Conservation (phyloP, 305 asterid genomes). For the Fraxinus greggii region DNA sequence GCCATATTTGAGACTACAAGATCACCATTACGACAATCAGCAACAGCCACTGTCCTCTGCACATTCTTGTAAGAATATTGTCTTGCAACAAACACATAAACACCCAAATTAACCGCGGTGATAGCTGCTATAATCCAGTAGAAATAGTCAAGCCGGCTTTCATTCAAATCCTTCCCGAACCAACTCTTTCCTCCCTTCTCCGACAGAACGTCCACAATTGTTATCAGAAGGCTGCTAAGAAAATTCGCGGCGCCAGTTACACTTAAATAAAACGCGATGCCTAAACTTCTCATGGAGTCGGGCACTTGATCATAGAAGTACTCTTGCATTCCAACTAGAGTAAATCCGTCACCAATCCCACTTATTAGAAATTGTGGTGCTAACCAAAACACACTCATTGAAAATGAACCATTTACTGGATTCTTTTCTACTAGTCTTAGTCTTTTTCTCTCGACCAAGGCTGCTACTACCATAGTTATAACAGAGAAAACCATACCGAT, state of each 20-base stretch:
- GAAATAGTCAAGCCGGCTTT: conserved; percentile 70
- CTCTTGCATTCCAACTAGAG: conserved; percentile 82
- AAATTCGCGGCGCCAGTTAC: conserved; percentile 69
- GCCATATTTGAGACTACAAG: conserved; percentile 27
- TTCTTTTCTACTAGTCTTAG: conserved; percentile 31
- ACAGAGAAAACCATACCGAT: conserved; percentile 68
- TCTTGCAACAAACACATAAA: conserved; percentile 52
- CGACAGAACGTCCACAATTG: conserved; percentile 54
- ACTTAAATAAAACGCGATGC: conserved; percentile 77
- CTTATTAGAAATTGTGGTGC: conserved; percentile 73
- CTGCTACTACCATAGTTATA: conserved; percentile 57
- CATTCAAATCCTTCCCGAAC: conserved; percentile 70
- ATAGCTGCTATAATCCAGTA: conserved; percentile 69
- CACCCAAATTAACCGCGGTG: conserved; percentile 40
- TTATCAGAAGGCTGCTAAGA: conserved; percentile 63
- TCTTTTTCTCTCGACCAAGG: conserved; percentile 63
- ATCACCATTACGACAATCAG: conserved; percentile 44
- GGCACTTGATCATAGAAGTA: conserved; percentile 86
- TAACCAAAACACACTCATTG: conserved; percentile 88
- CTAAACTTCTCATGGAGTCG: conserved; percentile 84
- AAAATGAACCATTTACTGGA: conserved; percentile 36
- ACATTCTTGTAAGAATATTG: conserved; percentile 73
- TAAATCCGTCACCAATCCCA: conserved; percentile 68
- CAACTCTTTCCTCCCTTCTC: conserved; percentile 62
- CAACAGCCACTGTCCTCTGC: conserved; percentile 42